Evolutionary conservation across 371 early-diverging fungal species (phyloP).

Genomic region (Cokeromyces recurvatus): DNA sequence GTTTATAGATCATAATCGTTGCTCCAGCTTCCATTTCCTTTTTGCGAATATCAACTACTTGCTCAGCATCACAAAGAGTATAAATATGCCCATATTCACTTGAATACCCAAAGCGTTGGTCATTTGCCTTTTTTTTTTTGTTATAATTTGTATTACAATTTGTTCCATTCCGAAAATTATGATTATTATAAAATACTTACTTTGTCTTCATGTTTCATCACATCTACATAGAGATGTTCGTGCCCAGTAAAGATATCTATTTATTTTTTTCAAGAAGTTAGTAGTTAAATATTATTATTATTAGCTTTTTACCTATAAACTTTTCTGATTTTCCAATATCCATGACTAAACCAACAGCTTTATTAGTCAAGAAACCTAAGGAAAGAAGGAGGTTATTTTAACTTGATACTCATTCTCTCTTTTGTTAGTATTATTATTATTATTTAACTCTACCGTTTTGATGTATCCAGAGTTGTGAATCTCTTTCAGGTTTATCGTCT

Average conservation of each 20-base stretch:
- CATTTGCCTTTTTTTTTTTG: constrained; percentile 20
- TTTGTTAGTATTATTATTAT: background rate
- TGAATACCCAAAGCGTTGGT: constrained; percentile 37
- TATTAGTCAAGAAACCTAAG: constrained; percentile 44
- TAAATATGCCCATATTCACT: constrained; percentile 29
- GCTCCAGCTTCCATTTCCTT: constrained; percentile 21
- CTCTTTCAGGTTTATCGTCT: constrained; percentile 17
- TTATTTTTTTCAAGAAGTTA: background rate
- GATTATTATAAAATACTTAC: constrained; percentile 17
- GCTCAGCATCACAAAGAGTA: constrained; percentile 15
- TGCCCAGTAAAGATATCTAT: constrained; percentile 39
- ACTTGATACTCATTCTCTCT: background rate
- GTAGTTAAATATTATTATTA: background rate
- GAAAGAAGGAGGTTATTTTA: no score
- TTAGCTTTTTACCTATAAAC: constrained; percentile 28
- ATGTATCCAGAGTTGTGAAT: constrained; percentile 26
- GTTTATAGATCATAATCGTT: constrained; percentile 32
- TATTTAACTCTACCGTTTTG: constrained; percentile 23
- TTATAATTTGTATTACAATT: constrained; percentile 15
- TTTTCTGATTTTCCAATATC: constrained; percentile 37
- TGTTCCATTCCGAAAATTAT: constrained; percentile 6
- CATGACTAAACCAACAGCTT: constrained; percentile 30
- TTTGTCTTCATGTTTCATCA: constrained; percentile 34
- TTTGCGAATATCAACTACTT: constrained; percentile 36
- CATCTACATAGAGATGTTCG: constrained; percentile 33